Base-by-base conservation (phyloP, 768 basidiomycete genomes). In the Mycena amicta region DNA sequence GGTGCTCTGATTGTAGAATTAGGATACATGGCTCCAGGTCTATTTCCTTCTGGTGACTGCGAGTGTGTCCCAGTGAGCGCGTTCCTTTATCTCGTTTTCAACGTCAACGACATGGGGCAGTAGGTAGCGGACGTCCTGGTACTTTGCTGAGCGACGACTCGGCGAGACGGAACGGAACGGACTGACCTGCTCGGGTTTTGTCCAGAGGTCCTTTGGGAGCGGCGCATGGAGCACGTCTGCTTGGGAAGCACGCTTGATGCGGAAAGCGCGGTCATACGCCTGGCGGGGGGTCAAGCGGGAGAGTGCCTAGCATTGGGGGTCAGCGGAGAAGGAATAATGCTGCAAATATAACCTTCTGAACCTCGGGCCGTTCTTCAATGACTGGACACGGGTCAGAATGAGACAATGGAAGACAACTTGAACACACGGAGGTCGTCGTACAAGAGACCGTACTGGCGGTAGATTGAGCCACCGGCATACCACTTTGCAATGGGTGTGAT, bases 381-480 rank as follows among this genome's bases (percentile, higher is more conserved):
- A 96, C 89, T 86, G 63, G 55, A 55, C 53, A 22, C 52, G 37
- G 26, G 49, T 64, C n/a, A 65, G 52, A 55, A 51, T 25, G 45
- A 50, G 57, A 45, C 55, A 41, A 26, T 23, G 52, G n/a, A 47
- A 53, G 51, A 56, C 55, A 55, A 65, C 39, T n/a, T n/a, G 62
- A 53, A 83, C 92, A 74, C 66, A 94, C 92, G 79, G 69, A 99
- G 85, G 82, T 99, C 96, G 73, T 99, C 96, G 72, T 97, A 95
- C 69, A 83, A 86, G 75, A 98, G 84, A 65, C 96, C 96, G 68
- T 92, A 81, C 68, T 87, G 81, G 66, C 96, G 84, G 81, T 95
- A 92, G 39, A 95, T 94, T 37, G 88, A 73, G 53, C 88, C 75
- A 71, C 89, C 72, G 66, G 88, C 88, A 70, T 97, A 98, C 84